Evolutionary conservation across 768 basidiomycete genomes (phyloP), one percentile per base, ranked within the genome.

Genomic region (Lepiota subincarnata): DNA sequence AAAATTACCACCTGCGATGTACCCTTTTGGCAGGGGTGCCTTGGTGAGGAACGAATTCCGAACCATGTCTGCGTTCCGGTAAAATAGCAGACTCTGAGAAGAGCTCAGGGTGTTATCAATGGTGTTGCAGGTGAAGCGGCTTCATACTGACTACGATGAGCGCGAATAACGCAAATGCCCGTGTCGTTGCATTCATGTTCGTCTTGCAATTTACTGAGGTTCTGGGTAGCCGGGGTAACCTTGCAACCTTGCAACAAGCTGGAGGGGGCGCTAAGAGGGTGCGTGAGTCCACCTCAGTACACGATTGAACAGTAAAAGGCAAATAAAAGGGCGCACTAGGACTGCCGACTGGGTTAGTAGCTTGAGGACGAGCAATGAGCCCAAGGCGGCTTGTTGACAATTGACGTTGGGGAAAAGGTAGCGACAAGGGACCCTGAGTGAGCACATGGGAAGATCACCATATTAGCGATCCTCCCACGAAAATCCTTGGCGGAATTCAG

Each of bases 1-100:
- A 55, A 73, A 79, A 60, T 83, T 62, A 0, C 83, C 84, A 4
- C 69, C 70, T 4, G 68, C 68, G 55, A 82, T 77, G 64, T 84
- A 82, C 2, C 74, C 78, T 2, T 56, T 58, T 4, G 84, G 78
- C 18, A 82, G 73, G 1, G 68, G 48, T n/a, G 78, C 70, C 31
- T 67, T 66, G 19, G 61, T 62, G 47, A 84, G 51, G 24, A 82
- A 68, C 38, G 65, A 56, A 60, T 81, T 73, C 54, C 68, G 70
- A 22, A 66, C 56, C n/a, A 74, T 53, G 20, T 66, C 67, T 18
- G 74, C 75, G 49, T 66, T 78, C 41, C 78, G 73, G 63, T 76
- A 83, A 56, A 71, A 55, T 43, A 77, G 58, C 28, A 74, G 39
- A 18, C 74, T 71, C 81, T 83, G 41, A 5, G 16, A 39, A 31